Evolutionary conservation across 306 rosid species (phyloP).

Genomic region (Acacia crassicarpa): DNA sequence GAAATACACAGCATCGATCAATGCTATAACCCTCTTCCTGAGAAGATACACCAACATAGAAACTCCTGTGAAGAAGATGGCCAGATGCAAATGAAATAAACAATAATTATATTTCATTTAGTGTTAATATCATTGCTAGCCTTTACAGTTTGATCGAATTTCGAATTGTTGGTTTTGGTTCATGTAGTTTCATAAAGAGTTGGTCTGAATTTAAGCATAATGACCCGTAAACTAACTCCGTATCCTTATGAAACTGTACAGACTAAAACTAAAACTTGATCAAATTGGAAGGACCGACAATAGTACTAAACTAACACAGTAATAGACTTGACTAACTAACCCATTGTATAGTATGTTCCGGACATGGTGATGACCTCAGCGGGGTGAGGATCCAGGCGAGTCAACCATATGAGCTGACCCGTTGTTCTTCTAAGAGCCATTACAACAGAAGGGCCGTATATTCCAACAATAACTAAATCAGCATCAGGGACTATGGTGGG

Average conservation of each 20-base stretch:
- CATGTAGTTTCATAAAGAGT: no score
- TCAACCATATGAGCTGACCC: slow-evolving; percentile 49
- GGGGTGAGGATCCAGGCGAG: slow-evolving; percentile 37
- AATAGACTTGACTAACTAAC: slow-evolving; percentile 11
- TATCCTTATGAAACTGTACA: no score
- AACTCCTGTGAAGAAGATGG: slow-evolving; percentile 24
- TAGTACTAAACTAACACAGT: no score
- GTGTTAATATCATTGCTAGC: no score
- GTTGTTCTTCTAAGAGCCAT: slow-evolving; percentile 50
- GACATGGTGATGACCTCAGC: slow-evolving; percentile 53
- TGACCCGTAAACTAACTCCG: no score
- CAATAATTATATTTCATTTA: no score
- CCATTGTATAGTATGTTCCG: slow-evolving; percentile 55
- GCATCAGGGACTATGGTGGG: slow-evolving; percentile 44
- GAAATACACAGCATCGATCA: slow-evolving; percentile 57
- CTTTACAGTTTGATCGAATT: no score
- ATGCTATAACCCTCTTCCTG: slow-evolving; percentile 36
- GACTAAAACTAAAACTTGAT: no score
- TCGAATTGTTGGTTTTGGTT: no score
- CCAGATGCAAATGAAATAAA: background rate
- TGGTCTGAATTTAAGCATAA: no score
- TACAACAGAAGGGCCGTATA: slow-evolving; percentile 59
- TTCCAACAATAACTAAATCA: background rate
- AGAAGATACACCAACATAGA: slow-evolving; percentile 45
- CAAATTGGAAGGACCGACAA: no score